phyloP scores from a whole-genome alignment of 2,329 filamentous ascomycete species.

The Diaporthe vaccinii region DNA sequence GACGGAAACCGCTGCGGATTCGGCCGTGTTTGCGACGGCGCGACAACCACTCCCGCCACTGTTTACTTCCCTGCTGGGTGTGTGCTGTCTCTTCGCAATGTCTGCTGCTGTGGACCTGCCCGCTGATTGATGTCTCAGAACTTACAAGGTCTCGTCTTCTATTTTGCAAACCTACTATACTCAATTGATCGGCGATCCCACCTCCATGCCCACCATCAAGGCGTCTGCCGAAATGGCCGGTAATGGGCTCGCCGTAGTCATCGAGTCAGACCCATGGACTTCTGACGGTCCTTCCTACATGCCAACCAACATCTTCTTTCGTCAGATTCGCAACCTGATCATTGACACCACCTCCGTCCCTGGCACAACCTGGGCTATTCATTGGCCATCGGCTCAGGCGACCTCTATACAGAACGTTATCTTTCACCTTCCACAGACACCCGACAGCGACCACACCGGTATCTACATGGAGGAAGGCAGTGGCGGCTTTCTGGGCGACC shows the following conservation, averaged over 20 bases:
- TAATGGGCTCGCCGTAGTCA: constrained; percentile 50
- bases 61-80: constrained; percentile 49
- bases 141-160: constrained; percentile 77
- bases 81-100: background rate
- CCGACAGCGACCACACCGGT: constrained; percentile 66
- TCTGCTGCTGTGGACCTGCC: background rate
- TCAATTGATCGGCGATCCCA: constrained; percentile 80
- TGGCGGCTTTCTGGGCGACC: constrained; percentile 77
- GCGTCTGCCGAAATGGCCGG: constrained; percentile 63
- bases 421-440: constrained; percentile 62
- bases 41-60: constrained; percentile 47
- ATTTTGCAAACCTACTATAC: constrained; percentile 85
- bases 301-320: constrained; percentile 72
- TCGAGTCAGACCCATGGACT: constrained; percentile 63
- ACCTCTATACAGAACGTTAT: constrained; percentile 71
- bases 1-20: constrained; percentile 59
- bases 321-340: constrained; percentile 70
- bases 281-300: constrained; percentile 60
- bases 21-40: constrained; percentile 50
- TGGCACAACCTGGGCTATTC: constrained; percentile 62
- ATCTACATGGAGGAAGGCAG: constrained; percentile 74
- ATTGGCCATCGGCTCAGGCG: constrained; percentile 79
- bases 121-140: constrained; percentile 49
- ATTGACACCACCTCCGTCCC: constrained; percentile 69
- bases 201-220: constrained; percentile 67